phyloP scores from a whole-genome alignment of 805 yeast species.

The Pichia gijzeniarum region DNA sequence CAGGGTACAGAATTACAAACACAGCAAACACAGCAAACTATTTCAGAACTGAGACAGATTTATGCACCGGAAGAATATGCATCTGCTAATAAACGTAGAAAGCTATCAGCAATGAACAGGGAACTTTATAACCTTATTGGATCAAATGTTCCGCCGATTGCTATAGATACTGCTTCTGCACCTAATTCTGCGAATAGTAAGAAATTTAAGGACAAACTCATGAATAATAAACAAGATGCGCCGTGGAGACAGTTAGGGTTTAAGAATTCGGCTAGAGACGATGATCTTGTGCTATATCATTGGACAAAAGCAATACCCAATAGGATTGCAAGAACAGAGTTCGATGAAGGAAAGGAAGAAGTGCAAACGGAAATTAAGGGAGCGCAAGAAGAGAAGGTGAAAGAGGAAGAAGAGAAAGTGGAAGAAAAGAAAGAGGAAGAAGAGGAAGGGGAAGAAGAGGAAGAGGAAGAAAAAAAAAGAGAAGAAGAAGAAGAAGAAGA shows the following conservation, averaged over 20 bases:
- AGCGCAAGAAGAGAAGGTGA: neutral
- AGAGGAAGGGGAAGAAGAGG: neutral
- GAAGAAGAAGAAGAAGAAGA: slow-evolving; percentile 6
- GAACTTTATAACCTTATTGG: slow-evolving; percentile 87
- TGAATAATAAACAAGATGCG: slow-evolving; percentile 50
- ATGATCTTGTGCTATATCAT: slow-evolving; percentile 55
- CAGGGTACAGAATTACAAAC: slow-evolving; percentile 34
- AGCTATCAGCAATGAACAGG: slow-evolving; percentile 67
- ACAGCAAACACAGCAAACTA: slow-evolving; percentile 11
- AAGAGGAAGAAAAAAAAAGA: too few relatives aligned
- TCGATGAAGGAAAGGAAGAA: too few relatives aligned
- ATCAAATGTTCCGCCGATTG: slow-evolving; percentile 82
- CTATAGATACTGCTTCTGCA: slow-evolving; percentile 37
- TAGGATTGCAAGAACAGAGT: neutral
- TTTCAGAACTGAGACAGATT: slow-evolving; percentile 7
- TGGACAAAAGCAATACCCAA: slow-evolving; percentile 69
- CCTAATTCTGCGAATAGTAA: slow-evolving; percentile 18
- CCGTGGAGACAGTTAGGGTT: slow-evolving; percentile 79
- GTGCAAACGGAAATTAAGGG: neutral
- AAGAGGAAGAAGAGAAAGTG: neutral
- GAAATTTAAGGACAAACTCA: slow-evolving; percentile 59
- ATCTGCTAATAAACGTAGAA: slow-evolving; percentile 28
- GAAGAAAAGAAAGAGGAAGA: neutral
- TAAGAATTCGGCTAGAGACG: slow-evolving; percentile 44
- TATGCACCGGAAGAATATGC: slow-evolving; percentile 22